Conservation (phyloP, 768 basidiomycete species). For the Dacryopinax spathularia region DNA sequence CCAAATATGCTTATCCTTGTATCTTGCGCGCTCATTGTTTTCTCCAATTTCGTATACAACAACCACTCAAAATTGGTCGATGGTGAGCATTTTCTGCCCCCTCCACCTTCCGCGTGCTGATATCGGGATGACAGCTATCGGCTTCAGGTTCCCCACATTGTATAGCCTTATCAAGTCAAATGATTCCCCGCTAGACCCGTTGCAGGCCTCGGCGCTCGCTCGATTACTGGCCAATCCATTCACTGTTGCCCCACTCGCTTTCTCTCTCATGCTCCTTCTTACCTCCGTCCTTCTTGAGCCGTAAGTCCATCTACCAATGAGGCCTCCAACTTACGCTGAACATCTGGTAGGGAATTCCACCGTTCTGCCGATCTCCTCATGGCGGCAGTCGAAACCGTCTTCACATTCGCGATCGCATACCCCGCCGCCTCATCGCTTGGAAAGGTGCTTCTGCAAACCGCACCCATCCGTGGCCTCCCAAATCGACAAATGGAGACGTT, state of each 20-base stretch:
- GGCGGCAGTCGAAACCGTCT: conserved; percentile 56
- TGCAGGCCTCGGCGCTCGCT: conserved; percentile 1
- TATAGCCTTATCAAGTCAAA: not conserved
- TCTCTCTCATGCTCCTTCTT: conserved; percentile 4
- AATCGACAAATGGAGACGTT: conserved; percentile 69
- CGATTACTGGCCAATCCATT: conserved; percentile 12
- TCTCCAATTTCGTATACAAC: conserved; percentile 20
- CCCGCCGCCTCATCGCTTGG: conserved; percentile 72
- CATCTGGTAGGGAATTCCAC: conserved; percentile 26
- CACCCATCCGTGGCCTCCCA: conserved; percentile 47
- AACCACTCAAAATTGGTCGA: conserved; percentile 28
- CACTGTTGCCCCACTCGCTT: conserved; percentile 9
- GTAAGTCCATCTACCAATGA: not conserved
- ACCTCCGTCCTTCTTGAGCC: conserved; percentile 2
- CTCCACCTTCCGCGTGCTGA: not conserved
- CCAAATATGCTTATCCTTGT: conserved; percentile 15
- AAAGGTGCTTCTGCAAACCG: conserved; percentile 76
- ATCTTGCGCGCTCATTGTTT: conserved; percentile 11
- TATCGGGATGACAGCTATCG: conserved; percentile 1
- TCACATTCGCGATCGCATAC: conserved; percentile 76
- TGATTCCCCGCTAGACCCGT: conserved; percentile 4
- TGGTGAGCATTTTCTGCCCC: conserved; percentile 15
- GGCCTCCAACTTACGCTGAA: conserved; percentile 18
- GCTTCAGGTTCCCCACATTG: conserved; percentile 2
- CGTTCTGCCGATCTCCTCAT: conserved; percentile 70